These are phyloP conservation scores for Epichloe coenophiala DNA, from an alignment of 2,329 filamentous ascomycete genomes.

Conservation along the genomic window DNA sequence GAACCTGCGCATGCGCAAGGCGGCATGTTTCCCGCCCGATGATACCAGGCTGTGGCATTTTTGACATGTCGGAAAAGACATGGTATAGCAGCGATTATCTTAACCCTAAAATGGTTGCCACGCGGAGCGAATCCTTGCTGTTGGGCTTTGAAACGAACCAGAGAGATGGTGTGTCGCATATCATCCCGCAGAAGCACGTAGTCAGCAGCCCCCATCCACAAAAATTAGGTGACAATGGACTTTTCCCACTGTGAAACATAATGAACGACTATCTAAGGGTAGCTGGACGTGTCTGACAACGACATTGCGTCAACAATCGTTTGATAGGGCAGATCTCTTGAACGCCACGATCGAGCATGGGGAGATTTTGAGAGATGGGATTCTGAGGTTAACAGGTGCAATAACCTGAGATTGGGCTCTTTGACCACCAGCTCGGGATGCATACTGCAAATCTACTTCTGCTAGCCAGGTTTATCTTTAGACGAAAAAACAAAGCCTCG, in stretches of 20 bases:
- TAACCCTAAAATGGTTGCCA: too few species aligned
- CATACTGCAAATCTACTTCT: not conserved
- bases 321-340: not conserved
- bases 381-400: not conserved
- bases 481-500: not conserved
- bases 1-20: too few species aligned
- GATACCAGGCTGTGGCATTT: too few species aligned
- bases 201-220: not conserved
- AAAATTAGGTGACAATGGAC: not conserved
- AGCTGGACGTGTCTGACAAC: not conserved
- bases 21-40: too few species aligned
- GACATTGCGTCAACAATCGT: not conserved
- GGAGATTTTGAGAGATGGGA: not conserved
- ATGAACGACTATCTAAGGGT: not conserved
- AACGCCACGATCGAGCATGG: not conserved
- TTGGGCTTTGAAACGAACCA: too few species aligned
- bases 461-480: not conserved
- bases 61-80: not conserved
- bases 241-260: not conserved
- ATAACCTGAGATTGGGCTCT: not conserved
- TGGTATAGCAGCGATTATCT: not conserved
- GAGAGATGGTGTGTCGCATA: not conserved
- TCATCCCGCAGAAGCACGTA: not conserved
- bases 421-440: not conserved
- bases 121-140: too few species aligned